These are phyloP conservation scores for Citrus mangshanensis DNA, from an alignment of 345 rosid species.

Conservation along the genomic window DNA sequence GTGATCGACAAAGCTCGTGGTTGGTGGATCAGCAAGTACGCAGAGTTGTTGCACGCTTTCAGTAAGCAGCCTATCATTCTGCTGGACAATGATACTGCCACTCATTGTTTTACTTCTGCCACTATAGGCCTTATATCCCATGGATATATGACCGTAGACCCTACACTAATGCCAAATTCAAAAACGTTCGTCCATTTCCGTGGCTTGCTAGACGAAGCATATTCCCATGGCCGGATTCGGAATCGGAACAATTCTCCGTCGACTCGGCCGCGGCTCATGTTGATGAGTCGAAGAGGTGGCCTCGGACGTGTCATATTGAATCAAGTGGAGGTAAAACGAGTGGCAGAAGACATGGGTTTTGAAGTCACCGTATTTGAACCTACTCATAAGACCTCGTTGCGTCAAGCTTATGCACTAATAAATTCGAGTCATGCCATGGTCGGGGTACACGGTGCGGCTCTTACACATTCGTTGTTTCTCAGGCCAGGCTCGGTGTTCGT, in stretches of 20 bases:
- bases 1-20: conserved; percentile 36
- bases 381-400: conserved; percentile 17
- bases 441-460: conserved; percentile 65
- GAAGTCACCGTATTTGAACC: conserved; percentile 42
- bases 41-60: conserved; percentile 33
- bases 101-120: conserved; percentile 50
- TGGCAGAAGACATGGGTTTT: conserved; percentile 44
- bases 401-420: conserved; percentile 31
- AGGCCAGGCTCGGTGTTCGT: conserved; percentile 43
- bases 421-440: conserved; percentile 54
- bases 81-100: conserved; percentile 35
- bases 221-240: conserved; percentile 3
- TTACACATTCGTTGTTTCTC: conserved; percentile 53
- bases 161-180: conserved; percentile 30
- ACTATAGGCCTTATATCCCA: conserved; percentile 50
- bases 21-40: conserved; percentile 65
- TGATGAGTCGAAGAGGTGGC: conserved; percentile 22
- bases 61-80: conserved; percentile 43
- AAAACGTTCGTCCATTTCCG: conserved; percentile 38
- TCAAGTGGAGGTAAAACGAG: conserved; percentile 15
- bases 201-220: conserved; percentile 34
- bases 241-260: neutral
- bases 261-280: conserved; percentile 25
- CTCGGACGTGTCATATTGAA: conserved; percentile 38
- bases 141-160: conserved; percentile 41